These are phyloP conservation scores for Lipomyces sp. DNA, from an alignment of 805 yeast species.

Conservation along the genomic window DNA sequence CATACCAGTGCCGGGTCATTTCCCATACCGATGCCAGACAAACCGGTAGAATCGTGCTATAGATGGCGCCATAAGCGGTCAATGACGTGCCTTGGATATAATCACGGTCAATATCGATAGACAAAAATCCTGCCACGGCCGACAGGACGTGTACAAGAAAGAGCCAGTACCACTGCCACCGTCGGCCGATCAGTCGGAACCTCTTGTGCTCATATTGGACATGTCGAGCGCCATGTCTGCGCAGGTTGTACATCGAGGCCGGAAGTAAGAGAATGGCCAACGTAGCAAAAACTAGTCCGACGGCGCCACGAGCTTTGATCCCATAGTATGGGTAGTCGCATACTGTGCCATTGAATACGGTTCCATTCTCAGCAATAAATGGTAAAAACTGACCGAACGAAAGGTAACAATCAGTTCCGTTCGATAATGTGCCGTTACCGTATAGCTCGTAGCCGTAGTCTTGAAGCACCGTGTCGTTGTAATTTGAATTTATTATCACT, in stretches of 20 bases:
- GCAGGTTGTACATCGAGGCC: conserved; percentile 39
- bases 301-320: conserved; percentile 39
- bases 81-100: conserved; percentile 41
- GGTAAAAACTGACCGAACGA: conserved; percentile 40
- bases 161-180: conserved; percentile 45
- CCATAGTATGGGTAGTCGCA: conserved; percentile 40
- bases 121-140: conserved; percentile 42
- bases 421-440: conserved; percentile 43
- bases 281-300: conserved; percentile 40
- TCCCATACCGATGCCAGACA: conserved; percentile 40
- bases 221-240: conserved; percentile 40
- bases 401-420: conserved; percentile 41
- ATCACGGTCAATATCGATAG: conserved; percentile 43
- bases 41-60: conserved; percentile 36
- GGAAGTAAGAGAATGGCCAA: conserved; percentile 36
- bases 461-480: conserved; percentile 37
- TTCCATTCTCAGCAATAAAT: conserved; percentile 37
- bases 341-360: conserved; percentile 35
- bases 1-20: conserved; percentile 41
- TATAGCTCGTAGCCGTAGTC: conserved; percentile 38
- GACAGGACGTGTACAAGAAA: conserved; percentile 38
- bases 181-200: conserved; percentile 38
- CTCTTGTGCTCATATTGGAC: conserved; percentile 34
- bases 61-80: conserved; percentile 39
- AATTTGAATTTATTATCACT: conserved; percentile 35